Evolutionary conservation across 495 filamentous ascomycete species (phyloP).

Genomic region (Evansstolkia leycettana): DNA sequence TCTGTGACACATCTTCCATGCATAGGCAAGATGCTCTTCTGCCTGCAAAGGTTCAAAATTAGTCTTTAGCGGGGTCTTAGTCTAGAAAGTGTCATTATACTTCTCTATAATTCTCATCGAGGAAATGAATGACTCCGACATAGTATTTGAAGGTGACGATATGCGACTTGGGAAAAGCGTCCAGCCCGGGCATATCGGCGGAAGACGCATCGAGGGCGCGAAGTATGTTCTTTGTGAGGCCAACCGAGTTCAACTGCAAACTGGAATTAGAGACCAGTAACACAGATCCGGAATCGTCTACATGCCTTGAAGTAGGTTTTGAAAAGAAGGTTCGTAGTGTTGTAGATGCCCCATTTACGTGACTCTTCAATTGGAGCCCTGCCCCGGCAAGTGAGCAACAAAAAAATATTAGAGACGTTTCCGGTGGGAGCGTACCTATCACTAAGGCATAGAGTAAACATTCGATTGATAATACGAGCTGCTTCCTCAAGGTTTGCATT

Average conservation of each 20-base stretch:
- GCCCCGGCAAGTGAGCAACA: slow-evolving; percentile 16
- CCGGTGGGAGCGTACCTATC: slow-evolving; percentile 54
- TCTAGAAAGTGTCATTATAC: too few relatives aligned
- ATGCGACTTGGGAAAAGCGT: slow-evolving; percentile 71
- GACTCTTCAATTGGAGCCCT: slow-evolving; percentile 81
- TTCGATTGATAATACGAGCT: slow-evolving; percentile 71
- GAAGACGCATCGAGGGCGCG: slow-evolving; percentile 62
- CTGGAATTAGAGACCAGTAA: not conserved
- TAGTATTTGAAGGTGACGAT: slow-evolving; percentile 97
- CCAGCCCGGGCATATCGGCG: slow-evolving; percentile 63
- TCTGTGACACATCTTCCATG: slow-evolving; percentile 65
- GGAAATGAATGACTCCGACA: slow-evolving; percentile 73
- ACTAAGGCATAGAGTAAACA: slow-evolving; percentile 76
- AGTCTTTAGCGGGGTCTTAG: too few relatives aligned
- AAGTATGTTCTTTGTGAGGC: slow-evolving; percentile 82
- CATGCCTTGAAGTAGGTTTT: slow-evolving; percentile 88
- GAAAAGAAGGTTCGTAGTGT: slow-evolving; percentile 84
- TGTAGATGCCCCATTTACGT: slow-evolving; percentile 94
- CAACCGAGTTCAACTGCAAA: slow-evolving; percentile 61
- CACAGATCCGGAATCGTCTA: not conserved
- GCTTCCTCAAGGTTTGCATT: slow-evolving; percentile 80
- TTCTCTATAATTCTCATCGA: slow-evolving; percentile 81
- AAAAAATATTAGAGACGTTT: slow-evolving; percentile 1
- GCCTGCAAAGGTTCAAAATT: slow-evolving; percentile 39
- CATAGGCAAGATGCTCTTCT: slow-evolving; percentile 65